Evolutionary conservation across 1,284 basidiomycete species (phyloP), one percentile per base, ranked within the genome.

Genomic region (Puccinia novopanici): DNA sequence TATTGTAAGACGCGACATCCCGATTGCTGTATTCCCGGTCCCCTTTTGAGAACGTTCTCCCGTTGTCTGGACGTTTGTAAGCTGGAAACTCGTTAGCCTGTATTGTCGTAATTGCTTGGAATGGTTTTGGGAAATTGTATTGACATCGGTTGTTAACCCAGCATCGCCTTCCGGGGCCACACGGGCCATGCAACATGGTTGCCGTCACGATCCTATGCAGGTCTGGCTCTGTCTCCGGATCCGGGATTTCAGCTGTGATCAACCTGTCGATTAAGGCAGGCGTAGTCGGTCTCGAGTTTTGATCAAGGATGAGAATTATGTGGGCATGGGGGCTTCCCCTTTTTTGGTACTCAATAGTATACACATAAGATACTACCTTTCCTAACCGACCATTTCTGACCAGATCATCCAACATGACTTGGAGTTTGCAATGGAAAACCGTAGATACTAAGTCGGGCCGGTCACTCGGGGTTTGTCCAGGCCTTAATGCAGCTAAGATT

Each of bases 291-390:
- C 24, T 5, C 5, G 5, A 19, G 19, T n/a, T n/a, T n/a, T n/a
- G 3, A 30, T 30, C 30, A 2, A 61, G 13, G 1, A 30, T 61
- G 3, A 61, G 12, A 27, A 61, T 61, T 6, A 61, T 17, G 37
- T 90, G 89, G 81, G 87, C 86, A 74, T 89, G 88, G 2, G 88
- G 88, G 0, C 89, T 85, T 0, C 88, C 88, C 0, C 87, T 83
- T 79, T 89, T 89, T 82, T 89, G 89, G 73, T 88, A 89, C 82
- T 89, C 88, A 77, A 89, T 88, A 0, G 86, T 86, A 76, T 87
- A 87, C 0, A 89, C 86, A 79, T 86, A 75, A 0, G 86, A 87
- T 34, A 85, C 84, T 2, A 83, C 63, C 0, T 75, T 24, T 0
- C 87, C 87, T 82, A 88, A 86, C 34, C 83, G 82, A 5, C 84